Conservation (phyloP, 257 asterid species). For the Perilla frutescens region DNA sequence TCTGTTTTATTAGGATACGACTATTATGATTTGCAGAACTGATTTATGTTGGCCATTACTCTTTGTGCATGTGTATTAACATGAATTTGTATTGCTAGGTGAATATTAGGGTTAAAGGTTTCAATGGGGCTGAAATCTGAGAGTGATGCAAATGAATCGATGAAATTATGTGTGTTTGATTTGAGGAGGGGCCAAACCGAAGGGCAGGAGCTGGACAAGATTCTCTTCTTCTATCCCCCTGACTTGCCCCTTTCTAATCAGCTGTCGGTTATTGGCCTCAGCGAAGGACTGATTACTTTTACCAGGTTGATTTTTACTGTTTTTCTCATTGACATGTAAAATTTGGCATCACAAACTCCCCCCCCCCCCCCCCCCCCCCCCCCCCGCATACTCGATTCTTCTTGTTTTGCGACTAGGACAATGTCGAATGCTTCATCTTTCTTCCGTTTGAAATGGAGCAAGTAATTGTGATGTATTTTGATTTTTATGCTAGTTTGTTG, state of each 20-base stretch:
- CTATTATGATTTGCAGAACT: not conserved
- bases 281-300: conserved; percentile 52
- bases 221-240: conserved; percentile 86
- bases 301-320: conserved; percentile 60
- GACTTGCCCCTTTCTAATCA: conserved; percentile 77
- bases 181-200: conserved; percentile 95
- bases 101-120: conserved; percentile 26
- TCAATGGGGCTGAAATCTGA: conserved; percentile 74
- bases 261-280: conserved; percentile 90
- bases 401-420: not conserved
- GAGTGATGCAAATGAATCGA: conserved; percentile 53
- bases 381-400: not conserved
- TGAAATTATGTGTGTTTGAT: conserved; percentile 90
- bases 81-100: conserved; percentile 26
- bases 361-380: not conserved
- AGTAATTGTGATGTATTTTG: not conserved
- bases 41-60: not conserved
- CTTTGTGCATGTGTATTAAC: conserved; percentile 14
- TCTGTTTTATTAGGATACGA: not conserved
- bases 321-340: conserved; percentile 1
- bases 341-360: not conserved
- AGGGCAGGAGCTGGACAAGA: conserved; percentile 97
- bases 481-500: conserved; percentile 12
- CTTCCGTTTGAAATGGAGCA: conserved; percentile 15
- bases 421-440: not conserved